These are phyloP conservation scores for Neonectria hederae DNA, from an alignment of 2,329 filamentous ascomycete species.

Conservation along the genomic window DNA sequence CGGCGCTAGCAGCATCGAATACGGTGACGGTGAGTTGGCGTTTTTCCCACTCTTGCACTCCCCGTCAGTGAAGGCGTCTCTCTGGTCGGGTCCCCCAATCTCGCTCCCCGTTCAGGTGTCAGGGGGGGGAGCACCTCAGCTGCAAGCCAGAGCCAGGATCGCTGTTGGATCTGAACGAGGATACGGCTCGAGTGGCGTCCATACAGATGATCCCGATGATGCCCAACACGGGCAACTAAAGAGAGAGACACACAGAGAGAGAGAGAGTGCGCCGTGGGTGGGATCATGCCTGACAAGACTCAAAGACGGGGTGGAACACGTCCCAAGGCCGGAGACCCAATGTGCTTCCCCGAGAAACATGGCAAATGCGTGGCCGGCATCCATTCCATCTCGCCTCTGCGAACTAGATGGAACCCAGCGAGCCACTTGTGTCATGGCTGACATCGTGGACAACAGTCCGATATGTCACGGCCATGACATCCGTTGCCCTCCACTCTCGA, in stretches of 20 bases:
- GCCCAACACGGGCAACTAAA: not conserved
- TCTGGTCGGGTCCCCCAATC: not conserved
- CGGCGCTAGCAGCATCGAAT: slow-evolving; percentile 25
- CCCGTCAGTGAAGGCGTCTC: too few species aligned
- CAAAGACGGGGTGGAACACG: not conserved
- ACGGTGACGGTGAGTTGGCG: not conserved
- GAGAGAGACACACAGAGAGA: not conserved
- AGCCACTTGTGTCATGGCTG: not conserved
- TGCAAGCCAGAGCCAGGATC: not conserved
- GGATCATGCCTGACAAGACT: not conserved
- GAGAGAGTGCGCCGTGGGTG: not conserved
- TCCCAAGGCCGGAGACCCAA: not conserved
- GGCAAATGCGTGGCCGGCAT: not conserved
- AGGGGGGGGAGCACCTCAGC: not conserved
- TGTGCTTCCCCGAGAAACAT: not conserved
- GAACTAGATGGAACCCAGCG: not conserved
- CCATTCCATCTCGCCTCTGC: not conserved
- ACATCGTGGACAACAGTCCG: not conserved
- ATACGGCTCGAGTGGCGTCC: not conserved
- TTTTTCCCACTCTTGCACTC: not conserved
- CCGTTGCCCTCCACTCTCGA: too few species aligned
- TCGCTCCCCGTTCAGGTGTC: not conserved
- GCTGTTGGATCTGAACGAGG: not conserved
- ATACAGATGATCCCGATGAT: not conserved
- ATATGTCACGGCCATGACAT: not conserved